Evolutionary conservation across 2,329 filamentous ascomycete genomes (phyloP), one percentile per base, ranked within the genome.

Genomic region (Calonectria pteridis): DNA sequence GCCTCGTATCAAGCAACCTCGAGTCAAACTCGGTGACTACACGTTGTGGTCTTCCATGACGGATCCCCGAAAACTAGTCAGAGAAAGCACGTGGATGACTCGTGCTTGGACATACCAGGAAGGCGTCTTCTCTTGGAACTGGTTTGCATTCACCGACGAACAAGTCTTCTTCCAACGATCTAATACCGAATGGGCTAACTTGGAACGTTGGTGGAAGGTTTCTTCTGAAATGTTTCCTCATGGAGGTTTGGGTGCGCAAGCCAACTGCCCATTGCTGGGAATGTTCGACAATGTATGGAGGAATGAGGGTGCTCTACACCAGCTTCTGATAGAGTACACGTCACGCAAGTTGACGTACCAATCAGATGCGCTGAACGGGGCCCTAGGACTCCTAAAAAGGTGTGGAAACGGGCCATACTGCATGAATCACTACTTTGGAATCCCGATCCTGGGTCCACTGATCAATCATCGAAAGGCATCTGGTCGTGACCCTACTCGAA

Each of bases 121-220:
- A 40, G 72, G 59, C 6, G 62, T 73, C 11, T 71, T 71, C 18
- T 71, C 67, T 16, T 63, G 62, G 62, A 67, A 71, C 46, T 73
- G 72, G 72, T 50, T 73, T 31, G 72, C 67, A 10, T 73, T 73
- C 29, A 73, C 72, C 29, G 72, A 73, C 29, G 72, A 73, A n/a
- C 72, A 73, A 29, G 72, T 73, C 43, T 73, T 67, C 43, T 73
- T 73, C n/a, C 72, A 73, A 29, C 43, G 62, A n/a, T 71, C 62
- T 18, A 70, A 70, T 16, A 73, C 46, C 20, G 67, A 73, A 23
- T 67, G 63, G 72, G 67, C 62, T 33, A 71, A 67, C 28, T 1
- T 67, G 53, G 72, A 71, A 23, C 72, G 72, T 20, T 55, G 72
- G 63, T 73, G 72, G 72, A 66, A 67, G 28, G 28, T 62, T 6